A percentile compares a stretch with the other conserved stretches of the same genome.
phyloP scores from a whole-genome alignment of 345 rosid genomes.

The Corymbia maculata region DNA sequence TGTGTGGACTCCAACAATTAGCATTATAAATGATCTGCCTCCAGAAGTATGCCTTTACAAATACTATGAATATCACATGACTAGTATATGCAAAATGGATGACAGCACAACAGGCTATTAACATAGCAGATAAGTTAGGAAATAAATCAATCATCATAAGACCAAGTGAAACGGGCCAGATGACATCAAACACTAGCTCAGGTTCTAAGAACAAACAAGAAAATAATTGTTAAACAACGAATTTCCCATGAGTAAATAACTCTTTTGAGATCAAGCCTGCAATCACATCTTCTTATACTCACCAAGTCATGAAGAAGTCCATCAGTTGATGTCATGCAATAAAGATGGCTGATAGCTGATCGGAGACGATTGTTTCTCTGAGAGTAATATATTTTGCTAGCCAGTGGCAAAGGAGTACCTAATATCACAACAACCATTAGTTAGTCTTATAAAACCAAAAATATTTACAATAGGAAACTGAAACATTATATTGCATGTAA shows the following conservation, averaged over 20 bases:
- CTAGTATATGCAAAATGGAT: background rate
- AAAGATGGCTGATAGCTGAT: background rate
- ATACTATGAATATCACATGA: background rate
- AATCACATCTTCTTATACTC: background rate
- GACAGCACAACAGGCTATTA: background rate
- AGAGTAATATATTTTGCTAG: conserved; percentile 3
- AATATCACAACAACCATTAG: background rate
- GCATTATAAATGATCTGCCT: background rate
- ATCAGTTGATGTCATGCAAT: background rate
- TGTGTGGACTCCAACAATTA: background rate
- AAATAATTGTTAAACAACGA: background rate
- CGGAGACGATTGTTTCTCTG: conserved; percentile 6
- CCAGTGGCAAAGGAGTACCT: conserved; percentile 4
- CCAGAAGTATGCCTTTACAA: background rate
- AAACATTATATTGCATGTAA: background rate
- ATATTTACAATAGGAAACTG: background rate
- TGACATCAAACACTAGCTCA: background rate
- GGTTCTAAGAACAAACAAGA: background rate
- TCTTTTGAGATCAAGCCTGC: background rate
- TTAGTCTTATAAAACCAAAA: background rate
- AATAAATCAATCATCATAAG: background rate
- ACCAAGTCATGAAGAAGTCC: background rate
- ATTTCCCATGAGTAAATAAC: background rate
- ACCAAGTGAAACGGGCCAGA: background rate
- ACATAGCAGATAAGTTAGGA: background rate